Evolutionary conservation across 2,329 filamentous ascomycete species (phyloP), one percentile per base, ranked within the genome.

Genomic region (Fusarium verticillioides): DNA sequence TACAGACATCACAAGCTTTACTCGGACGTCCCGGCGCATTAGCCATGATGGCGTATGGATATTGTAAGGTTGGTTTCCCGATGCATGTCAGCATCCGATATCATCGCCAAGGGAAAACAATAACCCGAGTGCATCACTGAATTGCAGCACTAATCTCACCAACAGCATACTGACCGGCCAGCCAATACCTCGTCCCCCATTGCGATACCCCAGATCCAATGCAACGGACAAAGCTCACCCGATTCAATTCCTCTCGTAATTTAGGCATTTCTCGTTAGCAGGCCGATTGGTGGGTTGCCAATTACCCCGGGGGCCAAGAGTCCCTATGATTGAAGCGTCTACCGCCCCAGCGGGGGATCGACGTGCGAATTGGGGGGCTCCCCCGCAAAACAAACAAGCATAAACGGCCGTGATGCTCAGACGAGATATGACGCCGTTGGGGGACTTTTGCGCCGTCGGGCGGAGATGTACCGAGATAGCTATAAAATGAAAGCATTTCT

Each of bases 291-390:
- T 66, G 66, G 66, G 62, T 47, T 15, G 30, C n/a, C 53, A 60
- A 56, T 72, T 72, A 59, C 58, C 63, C 65, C 69, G 68, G 28
- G 13, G 23, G 65, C 66, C 66, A 69, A 69, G 66, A 28, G n/a
- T 28, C 18, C 21, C 42, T 28, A 57, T 73, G 70, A 74, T 73
- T 73, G 70, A 72, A 64, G 71, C 71, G 71, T 72, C 70, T 54
- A 56, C 71, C 36, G 50, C 59, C 40, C 16, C 56, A 59, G 70
- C 70, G 70, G 71, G 71, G 71, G 71, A 73, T 73, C 71, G 71
- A 49, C 71, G 44, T 30, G 47, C 50, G 36, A 34, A 62, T 58
- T 57, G 67, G 56, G 56, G 50, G 52, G n/a, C 36, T 44, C 34
- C 52, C 54, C 58, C 72, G 64, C 69, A 61, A 58, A 60, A 52